Percentiles rank a stretch among this genome's conserved stretches.
These are phyloP conservation scores for Lentinula aciculospora DNA, from an alignment of 768 basidiomycete species.

Conservation along the genomic window DNA sequence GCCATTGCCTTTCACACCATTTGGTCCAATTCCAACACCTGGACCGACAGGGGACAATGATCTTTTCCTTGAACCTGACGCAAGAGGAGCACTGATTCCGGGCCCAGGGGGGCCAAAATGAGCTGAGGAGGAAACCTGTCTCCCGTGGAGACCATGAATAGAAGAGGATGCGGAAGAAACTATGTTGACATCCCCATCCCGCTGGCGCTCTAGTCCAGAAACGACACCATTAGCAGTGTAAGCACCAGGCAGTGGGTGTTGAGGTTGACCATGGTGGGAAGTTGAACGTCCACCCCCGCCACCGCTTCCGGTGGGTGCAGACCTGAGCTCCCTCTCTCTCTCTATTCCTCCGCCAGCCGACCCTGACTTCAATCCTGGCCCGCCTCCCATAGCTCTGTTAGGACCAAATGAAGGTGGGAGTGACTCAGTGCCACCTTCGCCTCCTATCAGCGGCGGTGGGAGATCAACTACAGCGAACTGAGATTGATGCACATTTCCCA, in stretches of 20 bases:
- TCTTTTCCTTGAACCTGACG: background rate
- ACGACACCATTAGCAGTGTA: background rate
- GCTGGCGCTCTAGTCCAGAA: background rate
- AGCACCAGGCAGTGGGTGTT: background rate
- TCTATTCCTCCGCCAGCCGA: background rate
- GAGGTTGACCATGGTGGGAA: background rate
- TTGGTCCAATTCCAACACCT: slow-evolving; percentile 3
- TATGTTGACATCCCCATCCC: background rate
- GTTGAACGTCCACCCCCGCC: background rate
- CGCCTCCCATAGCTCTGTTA: background rate
- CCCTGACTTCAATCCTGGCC: background rate
- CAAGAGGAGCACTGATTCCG: background rate
- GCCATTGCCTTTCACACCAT: slow-evolving; percentile 9
- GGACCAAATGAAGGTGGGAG: background rate
- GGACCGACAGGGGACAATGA: background rate
- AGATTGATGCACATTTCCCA: background rate
- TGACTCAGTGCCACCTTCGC: background rate
- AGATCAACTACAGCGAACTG: background rate
- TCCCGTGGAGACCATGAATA: background rate
- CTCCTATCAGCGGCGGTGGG: background rate
- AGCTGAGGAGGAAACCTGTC: background rate
- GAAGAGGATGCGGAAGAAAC: background rate
- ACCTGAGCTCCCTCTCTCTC: background rate
- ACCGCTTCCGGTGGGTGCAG: background rate
- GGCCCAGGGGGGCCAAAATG: slow-evolving; percentile 1